phyloP scores from a whole-genome alignment of 768 basidiomycete species.

The Pisolithus tinctorius region DNA sequence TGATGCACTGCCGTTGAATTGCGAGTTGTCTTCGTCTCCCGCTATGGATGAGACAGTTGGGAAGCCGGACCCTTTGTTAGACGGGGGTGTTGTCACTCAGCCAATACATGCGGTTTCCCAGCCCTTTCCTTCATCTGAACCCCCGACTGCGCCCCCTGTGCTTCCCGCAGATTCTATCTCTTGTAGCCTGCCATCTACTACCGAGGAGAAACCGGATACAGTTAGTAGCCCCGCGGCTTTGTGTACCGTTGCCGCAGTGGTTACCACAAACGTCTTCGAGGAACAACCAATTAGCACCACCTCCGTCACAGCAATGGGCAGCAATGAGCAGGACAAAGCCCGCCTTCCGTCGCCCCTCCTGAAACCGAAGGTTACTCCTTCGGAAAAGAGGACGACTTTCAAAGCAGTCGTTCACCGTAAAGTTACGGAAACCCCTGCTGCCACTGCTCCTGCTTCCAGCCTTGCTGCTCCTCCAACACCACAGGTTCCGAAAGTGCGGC shows the following conservation, averaged over 20 bases:
- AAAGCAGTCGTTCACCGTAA: slow-evolving; percentile 54
- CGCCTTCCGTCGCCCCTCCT: slow-evolving; percentile 7
- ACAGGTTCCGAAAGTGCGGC: slow-evolving; percentile 22
- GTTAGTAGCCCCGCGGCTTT: neutral
- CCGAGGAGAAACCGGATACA: neutral
- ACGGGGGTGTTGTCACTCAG: neutral
- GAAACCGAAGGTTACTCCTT: neutral
- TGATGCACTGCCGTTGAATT: neutral
- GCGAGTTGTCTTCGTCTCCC: neutral
- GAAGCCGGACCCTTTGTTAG: neutral
- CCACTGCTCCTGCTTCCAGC: slow-evolving; percentile 13
- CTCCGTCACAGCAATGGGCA: slow-evolving; percentile 2
- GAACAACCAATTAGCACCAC: neutral
- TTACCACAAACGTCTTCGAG: neutral
- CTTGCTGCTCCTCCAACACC: slow-evolving; percentile 21
- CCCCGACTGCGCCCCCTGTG: neutral
- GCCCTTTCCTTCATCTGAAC: neutral
- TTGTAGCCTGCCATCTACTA: neutral
- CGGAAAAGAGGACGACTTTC: slow-evolving; percentile 30
- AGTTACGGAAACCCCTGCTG: slow-evolving; percentile 31
- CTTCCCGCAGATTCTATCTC: neutral
- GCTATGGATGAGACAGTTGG: no score
- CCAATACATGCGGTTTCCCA: neutral
- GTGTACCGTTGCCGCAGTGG: neutral
- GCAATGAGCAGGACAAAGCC: slow-evolving; percentile 1